Conservation (phyloP, 2,329 filamentous ascomycete species). For the Dryadomyces quercus-mongolicae region DNA sequence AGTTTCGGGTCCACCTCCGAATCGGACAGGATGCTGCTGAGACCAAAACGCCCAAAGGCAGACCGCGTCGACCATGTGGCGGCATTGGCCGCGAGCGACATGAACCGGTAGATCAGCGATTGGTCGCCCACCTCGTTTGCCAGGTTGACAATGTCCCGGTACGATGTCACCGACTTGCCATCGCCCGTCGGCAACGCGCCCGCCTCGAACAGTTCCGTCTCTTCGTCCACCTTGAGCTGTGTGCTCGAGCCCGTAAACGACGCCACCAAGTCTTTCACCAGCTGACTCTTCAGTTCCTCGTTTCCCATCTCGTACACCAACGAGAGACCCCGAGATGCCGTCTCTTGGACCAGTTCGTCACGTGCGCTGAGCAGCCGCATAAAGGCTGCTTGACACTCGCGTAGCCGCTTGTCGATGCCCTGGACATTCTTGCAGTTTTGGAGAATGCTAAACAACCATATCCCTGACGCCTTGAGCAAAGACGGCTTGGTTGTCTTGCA, state of each 20-base stretch:
- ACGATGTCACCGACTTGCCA: conserved; percentile 80
- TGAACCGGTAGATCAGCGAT: conserved; percentile 94
- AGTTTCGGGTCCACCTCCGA: conserved; percentile 83
- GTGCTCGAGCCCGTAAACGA: conserved; percentile 73
- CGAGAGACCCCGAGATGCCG: conserved; percentile 80
- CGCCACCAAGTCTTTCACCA: conserved; percentile 78
- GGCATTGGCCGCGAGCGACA: conserved; percentile 92
- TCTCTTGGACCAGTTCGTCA: conserved; percentile 92
- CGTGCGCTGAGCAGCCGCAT: conserved; percentile 76
- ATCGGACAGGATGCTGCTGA: conserved; percentile 84
- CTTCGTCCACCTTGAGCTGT: conserved; percentile 70
- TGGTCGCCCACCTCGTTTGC: conserved; percentile 96
- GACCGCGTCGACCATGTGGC: conserved; percentile 96
- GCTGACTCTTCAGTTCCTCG: conserved; percentile 61
- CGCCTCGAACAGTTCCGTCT: conserved; percentile 88
- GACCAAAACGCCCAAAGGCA: conserved; percentile 85
- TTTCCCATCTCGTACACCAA: conserved; percentile 91
- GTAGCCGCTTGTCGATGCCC: conserved; percentile 60
- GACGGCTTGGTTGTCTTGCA: conserved; percentile 81
- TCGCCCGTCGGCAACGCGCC: conserved; percentile 84
- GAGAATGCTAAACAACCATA: conserved; percentile 87
- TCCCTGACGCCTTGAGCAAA: conserved; percentile 80
- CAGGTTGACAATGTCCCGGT: conserved; percentile 91
- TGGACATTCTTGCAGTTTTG: conserved; percentile 77
- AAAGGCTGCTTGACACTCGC: conserved; percentile 76